Base-by-base conservation (phyloP, 1,284 basidiomycete genomes). In the Ustilago crameri region DNA sequence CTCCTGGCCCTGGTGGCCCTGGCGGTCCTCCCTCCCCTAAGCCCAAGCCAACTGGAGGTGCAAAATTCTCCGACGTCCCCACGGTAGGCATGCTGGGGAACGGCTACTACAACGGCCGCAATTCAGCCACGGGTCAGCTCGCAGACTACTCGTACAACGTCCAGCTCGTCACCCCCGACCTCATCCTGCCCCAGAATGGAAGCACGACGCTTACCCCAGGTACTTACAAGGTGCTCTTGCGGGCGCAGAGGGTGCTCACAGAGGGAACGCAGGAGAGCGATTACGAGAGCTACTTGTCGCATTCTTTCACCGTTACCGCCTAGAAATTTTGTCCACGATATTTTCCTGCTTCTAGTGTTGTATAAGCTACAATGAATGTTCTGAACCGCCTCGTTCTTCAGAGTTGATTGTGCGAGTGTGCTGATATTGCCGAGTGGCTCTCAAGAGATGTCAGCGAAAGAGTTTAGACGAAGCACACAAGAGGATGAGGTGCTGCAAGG, bases 181-280 rank as follows among this genome's bases (percentile, higher is more conserved):
- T 73, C 18, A 23, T 51, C 9, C 51, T 73, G 17, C 58, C 63
- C 3, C 63, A 69, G n/a, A 58, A 58, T 41, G 63, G 63, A n/a
- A 58, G 40, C 43, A 46, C 54, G 0, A 79, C 74, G 3, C 88
- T 91, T 24, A 85, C 88, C 2, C 87, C 88, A 64, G 90, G 90
- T 3, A 78, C 82, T 9, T 91, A 90, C 83, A 86, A 86, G 49
- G 71, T 90, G 61, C 85, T 91, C 9, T 62, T 91, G 9, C 86
- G 89, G 9, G 88, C 87, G 5, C 81, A 90, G 59, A 87, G 86
- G 66, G 87, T 90, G 27, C 88, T 88, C 9, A 89, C 89, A 3
- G 82, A 89, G 72, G 82, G 85, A 5, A 85, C 72, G 17, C 86
- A 85, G 32, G 86, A 88, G 71, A 84, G 84, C 38, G 88, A 89